phyloP scores from a whole-genome alignment of 1,284 basidiomycete species.

The Retiboletus fuscus region DNA sequence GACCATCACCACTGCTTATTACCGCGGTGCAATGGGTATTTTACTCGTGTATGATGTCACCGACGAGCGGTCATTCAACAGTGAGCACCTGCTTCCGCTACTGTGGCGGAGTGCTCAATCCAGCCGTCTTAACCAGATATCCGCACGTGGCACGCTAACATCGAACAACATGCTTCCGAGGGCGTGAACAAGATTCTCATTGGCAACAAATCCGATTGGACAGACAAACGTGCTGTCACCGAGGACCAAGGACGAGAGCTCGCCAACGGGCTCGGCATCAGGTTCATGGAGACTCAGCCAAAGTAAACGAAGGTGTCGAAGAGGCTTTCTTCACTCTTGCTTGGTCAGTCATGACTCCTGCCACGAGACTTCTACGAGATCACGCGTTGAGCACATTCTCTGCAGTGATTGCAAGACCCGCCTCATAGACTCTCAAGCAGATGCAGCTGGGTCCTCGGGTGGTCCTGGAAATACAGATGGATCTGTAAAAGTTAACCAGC shows the following conservation, averaged over 20 bases:
- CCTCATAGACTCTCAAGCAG: slow-evolving; percentile 93
- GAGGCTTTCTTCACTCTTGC: slow-evolving; percentile 99
- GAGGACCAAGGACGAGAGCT: slow-evolving; percentile 87
- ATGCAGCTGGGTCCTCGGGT: slow-evolving; percentile 62
- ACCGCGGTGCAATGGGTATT: slow-evolving; percentile 99
- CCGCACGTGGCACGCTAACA: slow-evolving; percentile 98
- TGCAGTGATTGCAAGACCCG: slow-evolving; percentile 95
- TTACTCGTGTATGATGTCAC: slow-evolving; percentile 99
- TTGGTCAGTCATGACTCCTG: slow-evolving; percentile 66
- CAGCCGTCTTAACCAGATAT: slow-evolving; percentile 74
- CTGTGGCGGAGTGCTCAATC: slow-evolving; percentile 20
- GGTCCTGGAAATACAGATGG: slow-evolving; percentile 59
- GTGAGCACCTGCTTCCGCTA: slow-evolving; percentile 62
- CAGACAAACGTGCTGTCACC: slow-evolving; percentile 93
- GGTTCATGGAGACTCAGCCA: slow-evolving; percentile 99
- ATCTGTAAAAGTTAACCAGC: slow-evolving; percentile 75
- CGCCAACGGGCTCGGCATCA: slow-evolving; percentile 90
- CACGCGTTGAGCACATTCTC: background rate
- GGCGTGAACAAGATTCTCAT: slow-evolving; percentile 99
- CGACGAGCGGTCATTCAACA: slow-evolving; percentile 97
- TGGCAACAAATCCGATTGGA: slow-evolving; percentile 99
- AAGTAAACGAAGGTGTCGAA: slow-evolving; percentile 97
- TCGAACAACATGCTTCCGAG: slow-evolving; percentile 98
- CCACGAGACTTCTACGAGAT: background rate
- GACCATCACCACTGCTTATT: slow-evolving; percentile 99